Evolutionary conservation across 129 eudicot genomes (phyloP).

Genomic region (Tagetes erecta): DNA sequence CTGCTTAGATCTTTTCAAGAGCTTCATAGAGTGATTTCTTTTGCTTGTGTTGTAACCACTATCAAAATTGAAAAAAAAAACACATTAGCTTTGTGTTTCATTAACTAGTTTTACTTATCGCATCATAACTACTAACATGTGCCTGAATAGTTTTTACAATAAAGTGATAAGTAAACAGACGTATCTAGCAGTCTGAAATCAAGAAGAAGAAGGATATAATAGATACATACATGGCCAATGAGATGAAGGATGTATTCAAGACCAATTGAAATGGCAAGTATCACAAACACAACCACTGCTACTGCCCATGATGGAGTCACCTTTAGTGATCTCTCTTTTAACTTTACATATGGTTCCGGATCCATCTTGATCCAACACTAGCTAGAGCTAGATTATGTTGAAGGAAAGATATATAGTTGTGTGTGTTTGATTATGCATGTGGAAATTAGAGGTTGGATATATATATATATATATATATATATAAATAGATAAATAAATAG

Average conservation of each 20-base stretch:
- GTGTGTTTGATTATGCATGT: too few relatives aligned
- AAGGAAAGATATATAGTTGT: too few relatives aligned
- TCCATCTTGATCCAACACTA: too few relatives aligned
- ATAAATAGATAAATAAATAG: too few relatives aligned
- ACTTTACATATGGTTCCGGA: not conserved
- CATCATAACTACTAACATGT: not conserved
- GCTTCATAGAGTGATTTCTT: constrained; percentile 56
- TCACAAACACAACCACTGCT: constrained; percentile 38
- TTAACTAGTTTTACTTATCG: not conserved
- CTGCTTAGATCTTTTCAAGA: constrained; percentile 67
- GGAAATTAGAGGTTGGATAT: too few relatives aligned
- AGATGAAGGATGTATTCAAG: constrained; percentile 37
- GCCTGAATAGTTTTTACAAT: too few relatives aligned
- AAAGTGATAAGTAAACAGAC: too few relatives aligned
- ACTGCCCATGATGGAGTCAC: constrained; percentile 43
- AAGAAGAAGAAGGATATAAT: not conserved
- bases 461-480: too few relatives aligned
- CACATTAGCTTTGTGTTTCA: not conserved
- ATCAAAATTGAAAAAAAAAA: not conserved
- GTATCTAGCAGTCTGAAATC: too few relatives aligned
- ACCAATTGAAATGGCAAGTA: constrained; percentile 35
- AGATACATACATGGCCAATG: constrained; percentile 20
- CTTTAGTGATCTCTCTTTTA: constrained; percentile 32
- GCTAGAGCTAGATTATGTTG: too few relatives aligned
- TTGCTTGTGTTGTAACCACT: constrained; percentile 45